Conservation (phyloP, 495 filamentous ascomycete species). For the Letharia lupina region DNA sequence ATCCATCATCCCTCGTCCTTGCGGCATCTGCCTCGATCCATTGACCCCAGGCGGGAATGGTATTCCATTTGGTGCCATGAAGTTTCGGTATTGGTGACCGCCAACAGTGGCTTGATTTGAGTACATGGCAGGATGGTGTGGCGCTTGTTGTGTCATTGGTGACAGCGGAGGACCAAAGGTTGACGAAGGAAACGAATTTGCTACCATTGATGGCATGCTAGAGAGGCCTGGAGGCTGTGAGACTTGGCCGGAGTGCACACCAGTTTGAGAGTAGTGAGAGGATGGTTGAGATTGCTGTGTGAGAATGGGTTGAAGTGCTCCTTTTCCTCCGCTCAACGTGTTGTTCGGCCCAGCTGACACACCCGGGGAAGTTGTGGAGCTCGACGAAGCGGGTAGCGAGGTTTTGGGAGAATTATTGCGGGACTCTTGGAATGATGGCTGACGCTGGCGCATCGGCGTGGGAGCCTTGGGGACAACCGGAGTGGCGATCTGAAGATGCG, state of each 20-base stretch:
- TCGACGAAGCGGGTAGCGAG: constrained; percentile 44
- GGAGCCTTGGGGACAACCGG: constrained; percentile 76
- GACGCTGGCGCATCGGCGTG: constrained; percentile 66
- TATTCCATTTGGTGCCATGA: constrained; percentile 50
- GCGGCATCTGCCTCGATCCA: constrained; percentile 48
- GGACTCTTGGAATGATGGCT: constrained; percentile 74
- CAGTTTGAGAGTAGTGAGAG: constrained; percentile 38
- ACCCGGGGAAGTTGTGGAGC: constrained; percentile 59
- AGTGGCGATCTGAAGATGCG: constrained; percentile 67
- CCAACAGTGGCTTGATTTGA: constrained; percentile 39
- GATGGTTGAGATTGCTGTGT: constrained; percentile 43
- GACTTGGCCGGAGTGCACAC: constrained; percentile 34
- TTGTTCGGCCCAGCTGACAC: constrained; percentile 46
- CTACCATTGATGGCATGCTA: constrained; percentile 46
- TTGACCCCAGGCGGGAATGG: constrained; percentile 52
- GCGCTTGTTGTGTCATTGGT: constrained; percentile 28
- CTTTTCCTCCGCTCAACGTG: constrained; percentile 21
- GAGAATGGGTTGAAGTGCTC: constrained; percentile 27
- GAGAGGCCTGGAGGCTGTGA: constrained; percentile 44
- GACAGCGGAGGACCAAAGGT: constrained; percentile 22
- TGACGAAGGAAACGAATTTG: constrained; percentile 30
- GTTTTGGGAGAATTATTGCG: constrained; percentile 61
- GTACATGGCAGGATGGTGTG: constrained; percentile 47
- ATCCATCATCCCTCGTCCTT: constrained; percentile 54
- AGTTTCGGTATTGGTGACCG: constrained; percentile 43